phyloP scores from a whole-genome alignment of 805 yeast species.

The Teunomyces stri region DNA sequence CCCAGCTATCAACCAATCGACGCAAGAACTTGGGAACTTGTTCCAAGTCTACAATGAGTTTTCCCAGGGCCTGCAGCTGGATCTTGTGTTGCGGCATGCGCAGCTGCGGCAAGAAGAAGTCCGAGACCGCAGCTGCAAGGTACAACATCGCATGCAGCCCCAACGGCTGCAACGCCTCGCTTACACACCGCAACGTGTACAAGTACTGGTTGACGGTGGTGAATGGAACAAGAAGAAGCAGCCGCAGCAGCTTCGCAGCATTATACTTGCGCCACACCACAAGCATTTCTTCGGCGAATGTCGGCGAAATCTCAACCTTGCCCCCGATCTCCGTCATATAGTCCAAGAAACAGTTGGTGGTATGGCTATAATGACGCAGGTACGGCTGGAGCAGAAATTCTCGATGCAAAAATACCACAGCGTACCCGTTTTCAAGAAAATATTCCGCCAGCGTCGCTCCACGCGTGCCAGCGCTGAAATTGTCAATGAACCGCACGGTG shows the following conservation, averaged over 20 bases:
- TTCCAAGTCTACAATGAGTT: slow-evolving; percentile 78
- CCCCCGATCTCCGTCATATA: slow-evolving; percentile 63
- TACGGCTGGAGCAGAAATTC: slow-evolving; percentile 91
- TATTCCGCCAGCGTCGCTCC: slow-evolving; percentile 96
- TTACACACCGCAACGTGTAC: slow-evolving; percentile 72
- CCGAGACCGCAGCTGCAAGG: slow-evolving; percentile 97
- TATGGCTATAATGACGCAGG: slow-evolving; percentile 84
- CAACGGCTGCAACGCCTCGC: slow-evolving; percentile 54
- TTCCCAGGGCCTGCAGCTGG: slow-evolving; percentile 74
- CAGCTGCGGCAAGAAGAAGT: slow-evolving; percentile 86
- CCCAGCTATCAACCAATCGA: slow-evolving; percentile 89
- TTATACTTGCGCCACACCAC: slow-evolving; percentile 55
- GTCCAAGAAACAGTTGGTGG: slow-evolving; percentile 82
- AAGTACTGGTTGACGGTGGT: slow-evolving; percentile 94
- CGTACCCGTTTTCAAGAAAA: slow-evolving; percentile 79
- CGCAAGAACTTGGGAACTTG: slow-evolving; percentile 95
- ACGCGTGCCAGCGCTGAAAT: slow-evolving; percentile 95
- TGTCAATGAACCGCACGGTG: slow-evolving; percentile 94
- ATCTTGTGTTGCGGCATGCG: slow-evolving; percentile 92
- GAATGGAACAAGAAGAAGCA: slow-evolving; percentile 75
- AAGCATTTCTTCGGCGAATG: slow-evolving; percentile 61
- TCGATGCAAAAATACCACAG: slow-evolving; percentile 88
- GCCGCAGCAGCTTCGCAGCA: slow-evolving; percentile 47
- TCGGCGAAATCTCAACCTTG: slow-evolving; percentile 57
- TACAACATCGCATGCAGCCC: slow-evolving; percentile 70